Evolutionary conservation across 768 basidiomycete species (phyloP).

Genomic region (Russula sp.): DNA sequence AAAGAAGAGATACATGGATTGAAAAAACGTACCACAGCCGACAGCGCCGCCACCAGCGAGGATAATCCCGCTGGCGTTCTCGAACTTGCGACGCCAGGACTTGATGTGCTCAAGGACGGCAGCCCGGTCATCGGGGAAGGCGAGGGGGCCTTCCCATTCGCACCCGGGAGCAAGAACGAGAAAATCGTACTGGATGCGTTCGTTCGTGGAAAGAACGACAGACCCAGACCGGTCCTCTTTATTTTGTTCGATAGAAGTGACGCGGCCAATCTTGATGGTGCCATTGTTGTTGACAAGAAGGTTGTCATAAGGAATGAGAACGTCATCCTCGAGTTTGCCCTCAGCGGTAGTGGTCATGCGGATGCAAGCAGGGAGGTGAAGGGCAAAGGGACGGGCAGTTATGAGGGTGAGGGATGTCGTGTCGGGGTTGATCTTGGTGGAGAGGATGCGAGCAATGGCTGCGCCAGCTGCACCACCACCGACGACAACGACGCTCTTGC

Average conservation of each 20-base stretch:
- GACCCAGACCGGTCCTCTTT: conserved; percentile 6
- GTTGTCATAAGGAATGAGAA: conserved; percentile 19
- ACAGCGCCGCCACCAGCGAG: conserved; percentile 37
- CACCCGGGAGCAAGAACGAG: conserved; percentile 22
- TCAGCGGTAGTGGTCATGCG: conserved; percentile 47
- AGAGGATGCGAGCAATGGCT: conserved; percentile 41
- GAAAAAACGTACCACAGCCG: conserved; percentile 36
- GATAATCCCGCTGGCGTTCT: conserved; percentile 31
- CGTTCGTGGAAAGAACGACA: conserved; percentile 9
- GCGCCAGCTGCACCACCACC: conserved; percentile 55
- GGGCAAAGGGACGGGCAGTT: conserved; percentile 43
- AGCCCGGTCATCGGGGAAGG: conserved; percentile 36
- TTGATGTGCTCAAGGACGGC: conserved; percentile 24
- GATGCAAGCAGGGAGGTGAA: conserved; percentile 45
- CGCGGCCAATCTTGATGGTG: conserved; percentile 18
- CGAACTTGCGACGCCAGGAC: conserved; percentile 31
- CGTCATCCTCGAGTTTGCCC: conserved; percentile 31
- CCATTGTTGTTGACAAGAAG: conserved; percentile 19
- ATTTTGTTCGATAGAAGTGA: conserved; percentile 8
- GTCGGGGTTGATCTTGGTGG: conserved; percentile 42
- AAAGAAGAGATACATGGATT: background rate
- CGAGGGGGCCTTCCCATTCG: conserved; percentile 26
- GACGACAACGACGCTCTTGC: conserved; percentile 42
- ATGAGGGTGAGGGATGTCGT: conserved; percentile 51
- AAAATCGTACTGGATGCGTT: conserved; percentile 18